Percentiles rank a stretch among this genome's conserved stretches.
Conservation (phyloP, 2,329 filamentous ascomycete species). For the Sclerotinia nivalis region DNA sequence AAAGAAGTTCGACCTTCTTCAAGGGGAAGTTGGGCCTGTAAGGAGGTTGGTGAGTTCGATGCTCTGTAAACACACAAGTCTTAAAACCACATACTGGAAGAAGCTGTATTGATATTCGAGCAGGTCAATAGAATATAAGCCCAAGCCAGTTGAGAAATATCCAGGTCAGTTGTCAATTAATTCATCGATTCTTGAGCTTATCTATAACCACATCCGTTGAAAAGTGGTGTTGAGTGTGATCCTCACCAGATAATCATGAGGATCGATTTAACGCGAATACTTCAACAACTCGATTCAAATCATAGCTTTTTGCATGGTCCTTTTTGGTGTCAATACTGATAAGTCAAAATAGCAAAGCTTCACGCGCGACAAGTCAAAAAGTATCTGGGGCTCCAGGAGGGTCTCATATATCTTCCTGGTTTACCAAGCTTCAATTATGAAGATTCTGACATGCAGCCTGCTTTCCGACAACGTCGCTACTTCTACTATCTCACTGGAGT, state of each 20-base stretch:
- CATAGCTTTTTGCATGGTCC: neutral
- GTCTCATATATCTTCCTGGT: slow-evolving; percentile 59
- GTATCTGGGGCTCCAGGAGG: slow-evolving; percentile 45
- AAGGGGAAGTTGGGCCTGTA: slow-evolving; percentile 11
- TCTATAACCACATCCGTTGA: neutral
- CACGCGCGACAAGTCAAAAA: slow-evolving; percentile 50
- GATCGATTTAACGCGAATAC: neutral
- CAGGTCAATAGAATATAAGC: slow-evolving; percentile 25
- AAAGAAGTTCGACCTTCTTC: neutral
- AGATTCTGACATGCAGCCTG: slow-evolving; percentile 58
- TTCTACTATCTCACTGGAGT: slow-evolving; percentile 61
- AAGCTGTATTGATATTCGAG: neutral
- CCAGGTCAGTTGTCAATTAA: slow-evolving; percentile 28
- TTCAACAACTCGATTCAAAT: neutral
- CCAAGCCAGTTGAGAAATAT: slow-evolving; percentile 31
- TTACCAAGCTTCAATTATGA: slow-evolving; percentile 51
- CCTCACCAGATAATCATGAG: neutral
- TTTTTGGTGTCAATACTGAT: neutral
- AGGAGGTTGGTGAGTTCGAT: slow-evolving; percentile 31
- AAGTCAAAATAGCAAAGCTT: slow-evolving; percentile 47
- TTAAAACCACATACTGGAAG: neutral
- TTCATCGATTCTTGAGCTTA: neutral
- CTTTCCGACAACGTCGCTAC: slow-evolving; percentile 60
- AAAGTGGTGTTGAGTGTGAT: neutral
- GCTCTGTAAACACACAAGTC: slow-evolving; percentile 27